Conservation (phyloP, 306 rosid genomes). For the Phaseolus lunatus region DNA sequence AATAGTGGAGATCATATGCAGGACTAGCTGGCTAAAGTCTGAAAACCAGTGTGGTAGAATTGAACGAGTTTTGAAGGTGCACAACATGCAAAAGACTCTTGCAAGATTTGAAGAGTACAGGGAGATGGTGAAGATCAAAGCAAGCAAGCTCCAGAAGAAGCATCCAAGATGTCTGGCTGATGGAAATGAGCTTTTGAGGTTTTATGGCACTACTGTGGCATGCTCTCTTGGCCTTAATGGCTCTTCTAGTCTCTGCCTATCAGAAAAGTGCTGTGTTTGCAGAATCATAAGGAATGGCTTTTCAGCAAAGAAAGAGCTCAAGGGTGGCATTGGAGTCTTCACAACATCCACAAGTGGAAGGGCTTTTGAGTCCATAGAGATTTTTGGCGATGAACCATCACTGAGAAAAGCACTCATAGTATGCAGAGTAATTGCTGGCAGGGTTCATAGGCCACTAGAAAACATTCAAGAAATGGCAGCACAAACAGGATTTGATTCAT, state of each 20-base stretch:
- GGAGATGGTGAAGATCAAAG: slow-evolving; percentile 84
- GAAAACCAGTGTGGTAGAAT: slow-evolving; percentile 73
- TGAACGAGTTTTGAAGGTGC: slow-evolving; percentile 88
- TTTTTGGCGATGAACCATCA: slow-evolving; percentile 45
- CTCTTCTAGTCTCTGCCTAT: slow-evolving; percentile 75
- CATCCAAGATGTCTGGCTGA: slow-evolving; percentile 95
- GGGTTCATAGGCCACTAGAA: slow-evolving; percentile 89
- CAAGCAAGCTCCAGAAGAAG: slow-evolving; percentile 91
- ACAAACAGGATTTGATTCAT: slow-evolving; percentile 86
- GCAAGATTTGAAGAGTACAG: slow-evolving; percentile 90
- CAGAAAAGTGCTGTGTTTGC: slow-evolving; percentile 84
- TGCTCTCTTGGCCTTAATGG: slow-evolving; percentile 87
- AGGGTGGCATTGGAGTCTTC: slow-evolving; percentile 88
- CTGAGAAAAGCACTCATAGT: slow-evolving; percentile 76
- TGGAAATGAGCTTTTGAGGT: slow-evolving; percentile 93
- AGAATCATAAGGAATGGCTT: slow-evolving; percentile 88
- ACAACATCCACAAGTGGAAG: slow-evolving; percentile 95
- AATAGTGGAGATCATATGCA: slow-evolving; percentile 93
- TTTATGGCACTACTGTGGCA: slow-evolving; percentile 76
- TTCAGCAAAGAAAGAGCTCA: slow-evolving; percentile 81
- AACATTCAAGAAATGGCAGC: slow-evolving; percentile 76
- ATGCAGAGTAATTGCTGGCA: slow-evolving; percentile 96
- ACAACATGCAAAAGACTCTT: slow-evolving; percentile 94
- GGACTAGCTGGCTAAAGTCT: slow-evolving; percentile 82
- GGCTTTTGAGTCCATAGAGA: slow-evolving; percentile 71